Percentiles rank a stretch among this genome's conserved stretches.
Conservation (phyloP, 495 filamentous ascomycete species). For the Xeromyces bisporus region DNA sequence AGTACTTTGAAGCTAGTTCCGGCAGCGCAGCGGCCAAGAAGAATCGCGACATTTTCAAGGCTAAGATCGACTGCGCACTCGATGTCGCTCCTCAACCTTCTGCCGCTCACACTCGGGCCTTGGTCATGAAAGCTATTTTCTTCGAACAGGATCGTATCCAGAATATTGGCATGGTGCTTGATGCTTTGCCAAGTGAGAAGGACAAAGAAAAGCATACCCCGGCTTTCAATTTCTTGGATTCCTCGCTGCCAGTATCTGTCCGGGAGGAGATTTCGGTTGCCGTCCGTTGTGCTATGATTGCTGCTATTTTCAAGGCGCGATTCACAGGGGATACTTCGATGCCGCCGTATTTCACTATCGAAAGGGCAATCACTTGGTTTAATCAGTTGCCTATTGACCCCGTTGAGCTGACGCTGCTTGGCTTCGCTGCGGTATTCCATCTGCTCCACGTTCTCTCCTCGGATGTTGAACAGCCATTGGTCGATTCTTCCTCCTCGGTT, state of each 20-base stretch:
- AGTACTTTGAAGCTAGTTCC: conserved; percentile 37
- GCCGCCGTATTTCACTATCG: conserved; percentile 22
- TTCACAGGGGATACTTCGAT: conserved; percentile 18
- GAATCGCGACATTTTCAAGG: conserved; percentile 29
- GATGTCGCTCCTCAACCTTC: conserved; percentile 65
- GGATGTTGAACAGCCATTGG: conserved; percentile 28
- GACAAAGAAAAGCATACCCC: conserved; percentile 13
- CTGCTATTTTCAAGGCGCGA: conserved; percentile 40
- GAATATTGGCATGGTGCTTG: conserved; percentile 32
- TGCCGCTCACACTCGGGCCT: conserved; percentile 55
- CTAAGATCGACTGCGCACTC: conserved; percentile 50
- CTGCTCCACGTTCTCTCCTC: conserved; percentile 42
- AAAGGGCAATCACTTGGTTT: conserved; percentile 28
- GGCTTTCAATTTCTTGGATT: conserved; percentile 27
- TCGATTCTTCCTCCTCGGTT: background rate
- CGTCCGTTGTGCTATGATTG: conserved; percentile 66
- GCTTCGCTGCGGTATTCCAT: conserved; percentile 58
- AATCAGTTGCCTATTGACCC: conserved; percentile 29
- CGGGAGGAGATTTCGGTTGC: conserved; percentile 52
- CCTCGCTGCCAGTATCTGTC: conserved; percentile 31
- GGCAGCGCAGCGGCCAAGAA: conserved; percentile 22
- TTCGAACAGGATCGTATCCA: conserved; percentile 25
- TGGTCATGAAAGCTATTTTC: conserved; percentile 46
- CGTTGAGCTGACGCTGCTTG: conserved; percentile 49
- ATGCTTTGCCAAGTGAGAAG: conserved; percentile 31